Evolutionary conservation across 805 yeast genomes (phyloP).

Genomic region (Pichia nakasei): DNA sequence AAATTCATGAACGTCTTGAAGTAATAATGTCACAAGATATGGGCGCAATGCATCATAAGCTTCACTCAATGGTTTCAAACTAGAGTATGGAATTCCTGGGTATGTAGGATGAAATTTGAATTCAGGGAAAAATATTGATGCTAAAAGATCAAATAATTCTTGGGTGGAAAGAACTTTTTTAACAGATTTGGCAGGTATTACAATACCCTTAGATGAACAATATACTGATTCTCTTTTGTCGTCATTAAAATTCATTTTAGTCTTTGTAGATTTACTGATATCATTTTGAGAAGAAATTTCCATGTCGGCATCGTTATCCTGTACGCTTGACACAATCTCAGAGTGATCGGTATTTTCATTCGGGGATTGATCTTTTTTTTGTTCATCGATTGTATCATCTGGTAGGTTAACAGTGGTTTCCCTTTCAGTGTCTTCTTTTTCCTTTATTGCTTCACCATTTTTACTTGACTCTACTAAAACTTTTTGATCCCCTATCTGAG

Average conservation of each 20-base stretch:
- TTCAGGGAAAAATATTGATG: constrained; percentile 14
- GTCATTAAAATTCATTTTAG: neutral
- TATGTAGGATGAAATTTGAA: constrained; percentile 6
- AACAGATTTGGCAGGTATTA: constrained; percentile 8
- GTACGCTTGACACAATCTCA: too few relatives aligned
- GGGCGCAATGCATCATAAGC: constrained; percentile 16
- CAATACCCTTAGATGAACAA: constrained; percentile 10
- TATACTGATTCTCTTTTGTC: constrained; percentile 3
- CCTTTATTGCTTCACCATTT: neutral
- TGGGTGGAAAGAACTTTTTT: constrained; percentile 11
- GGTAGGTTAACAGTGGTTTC: too few relatives aligned
- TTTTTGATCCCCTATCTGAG: too few relatives aligned
- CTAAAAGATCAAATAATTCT: constrained; percentile 12
- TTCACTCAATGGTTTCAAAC: constrained; percentile 4
- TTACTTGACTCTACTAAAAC: too few relatives aligned
- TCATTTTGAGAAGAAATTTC: too few relatives aligned
- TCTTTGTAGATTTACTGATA: too few relatives aligned
- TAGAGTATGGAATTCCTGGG: constrained; percentile 1
- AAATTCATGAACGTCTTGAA: constrained; percentile 15
- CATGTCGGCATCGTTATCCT: too few relatives aligned
- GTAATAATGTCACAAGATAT: constrained; percentile 14
- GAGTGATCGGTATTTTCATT: neutral
- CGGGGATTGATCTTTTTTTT: neutral
- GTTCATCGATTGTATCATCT: neutral
- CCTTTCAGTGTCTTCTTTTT: neutral